These are phyloP conservation scores for Rauvolfia tetraphylla DNA, from an alignment of 257 asterid genomes.

Conservation along the genomic window DNA sequence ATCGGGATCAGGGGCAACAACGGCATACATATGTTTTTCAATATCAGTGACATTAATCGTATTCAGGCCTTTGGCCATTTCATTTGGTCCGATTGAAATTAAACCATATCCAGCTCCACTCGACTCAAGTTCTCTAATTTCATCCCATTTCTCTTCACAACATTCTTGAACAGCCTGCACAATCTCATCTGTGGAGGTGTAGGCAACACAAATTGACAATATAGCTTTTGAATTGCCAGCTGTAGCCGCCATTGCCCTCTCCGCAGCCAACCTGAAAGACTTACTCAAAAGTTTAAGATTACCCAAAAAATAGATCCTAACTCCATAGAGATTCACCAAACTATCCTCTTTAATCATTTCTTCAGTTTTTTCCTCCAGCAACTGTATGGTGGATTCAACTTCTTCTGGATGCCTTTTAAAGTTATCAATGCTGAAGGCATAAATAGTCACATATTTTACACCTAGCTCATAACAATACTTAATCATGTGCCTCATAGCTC, in stretches of 20 bases:
- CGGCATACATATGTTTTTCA: constrained; percentile 62
- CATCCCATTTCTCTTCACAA: constrained; percentile 42
- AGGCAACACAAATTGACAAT: constrained; percentile 66
- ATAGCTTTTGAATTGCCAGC: constrained; percentile 46
- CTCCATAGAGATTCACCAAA: constrained; percentile 53
- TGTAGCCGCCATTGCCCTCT: constrained; percentile 65
- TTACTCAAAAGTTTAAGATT: constrained; percentile 57
- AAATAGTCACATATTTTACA: constrained; percentile 50
- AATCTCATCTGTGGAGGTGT: constrained; percentile 74
- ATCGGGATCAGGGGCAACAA: constrained; percentile 66
- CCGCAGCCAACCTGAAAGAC: constrained; percentile 54
- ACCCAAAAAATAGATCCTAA: constrained; percentile 61
- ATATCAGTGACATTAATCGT: constrained; percentile 36
- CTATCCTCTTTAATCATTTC: constrained; percentile 50
- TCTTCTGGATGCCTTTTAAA: constrained; percentile 72
- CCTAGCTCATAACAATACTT: constrained; percentile 64
- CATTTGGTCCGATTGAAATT: constrained; percentile 17
- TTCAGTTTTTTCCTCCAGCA: constrained; percentile 70
- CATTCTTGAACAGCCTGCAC: constrained; percentile 53
- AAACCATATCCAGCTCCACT: constrained; percentile 24
- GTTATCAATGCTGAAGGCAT: constrained; percentile 86
- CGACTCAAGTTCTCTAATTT: constrained; percentile 14
- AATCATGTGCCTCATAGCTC: constrained; percentile 56
- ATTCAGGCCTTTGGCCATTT: constrained; percentile 18
- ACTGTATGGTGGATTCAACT: constrained; percentile 67